Evolutionary conservation across 1,284 basidiomycete genomes (phyloP).

Genomic region (Naganishia cerealis): DNA sequence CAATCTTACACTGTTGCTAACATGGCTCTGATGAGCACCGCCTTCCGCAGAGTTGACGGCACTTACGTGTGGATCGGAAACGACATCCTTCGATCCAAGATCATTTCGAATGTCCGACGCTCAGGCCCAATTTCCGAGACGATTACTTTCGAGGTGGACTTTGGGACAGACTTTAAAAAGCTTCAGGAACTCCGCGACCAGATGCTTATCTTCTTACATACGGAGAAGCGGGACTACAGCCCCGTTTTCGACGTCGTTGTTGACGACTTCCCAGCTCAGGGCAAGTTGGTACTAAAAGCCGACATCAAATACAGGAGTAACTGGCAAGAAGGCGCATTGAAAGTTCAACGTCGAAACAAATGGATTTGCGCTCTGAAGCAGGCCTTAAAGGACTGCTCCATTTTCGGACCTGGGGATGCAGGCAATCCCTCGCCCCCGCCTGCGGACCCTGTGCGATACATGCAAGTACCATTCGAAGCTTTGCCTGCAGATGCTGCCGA

Average conservation of each 20-base stretch:
- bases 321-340: constrained; percentile 76
- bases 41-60: constrained; percentile 57
- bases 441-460: constrained; percentile 63
- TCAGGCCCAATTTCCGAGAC: constrained; percentile 56
- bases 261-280: constrained; percentile 76
- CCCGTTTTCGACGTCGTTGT: constrained; percentile 66
- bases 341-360: constrained; percentile 73
- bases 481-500: constrained; percentile 57
- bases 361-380: constrained; percentile 85
- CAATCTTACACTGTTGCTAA: constrained; percentile 76
- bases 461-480: constrained; percentile 69
- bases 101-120: constrained; percentile 58
- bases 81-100: constrained; percentile 64
- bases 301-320: constrained; percentile 91
- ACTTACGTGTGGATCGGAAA: constrained; percentile 65
- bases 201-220: constrained; percentile 78
- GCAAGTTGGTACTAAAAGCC: constrained; percentile 72
- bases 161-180: constrained; percentile 75
- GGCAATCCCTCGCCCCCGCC: constrained; percentile 61
- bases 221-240: constrained; percentile 69
- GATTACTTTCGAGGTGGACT: constrained; percentile 71
- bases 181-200: constrained; percentile 73
- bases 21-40: constrained; percentile 75
- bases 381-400: constrained; percentile 62
- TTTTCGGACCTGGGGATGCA: constrained; percentile 71